A percentile compares a stretch with the other conserved stretches of the same genome.
Conservation (phyloP, 768 basidiomycete genomes). For the Phlebiopsis flavidoalba region DNA sequence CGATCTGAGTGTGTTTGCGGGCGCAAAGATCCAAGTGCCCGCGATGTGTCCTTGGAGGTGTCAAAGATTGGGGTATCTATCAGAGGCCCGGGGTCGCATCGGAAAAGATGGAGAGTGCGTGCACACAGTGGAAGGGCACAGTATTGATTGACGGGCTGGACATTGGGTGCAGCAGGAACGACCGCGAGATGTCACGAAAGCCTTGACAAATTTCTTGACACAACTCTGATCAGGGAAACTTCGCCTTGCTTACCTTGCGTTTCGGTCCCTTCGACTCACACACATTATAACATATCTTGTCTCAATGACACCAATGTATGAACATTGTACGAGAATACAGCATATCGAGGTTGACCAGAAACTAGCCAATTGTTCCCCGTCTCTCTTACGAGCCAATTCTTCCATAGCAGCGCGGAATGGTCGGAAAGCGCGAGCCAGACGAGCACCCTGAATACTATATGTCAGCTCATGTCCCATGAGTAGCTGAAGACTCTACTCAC, state of each 20-base stretch:
- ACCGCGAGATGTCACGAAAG: constrained; percentile 36
- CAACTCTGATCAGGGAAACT: background rate
- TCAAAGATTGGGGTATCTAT: constrained; percentile 57
- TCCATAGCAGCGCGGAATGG: constrained; percentile 12
- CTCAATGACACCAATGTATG: background rate
- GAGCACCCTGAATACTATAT: constrained; percentile 3
- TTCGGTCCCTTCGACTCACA: background rate
- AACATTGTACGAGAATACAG: background rate
- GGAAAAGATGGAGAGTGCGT: constrained; percentile 39
- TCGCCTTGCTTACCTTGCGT: background rate
- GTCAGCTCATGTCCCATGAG: background rate
- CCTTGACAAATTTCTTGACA: constrained; percentile 36
- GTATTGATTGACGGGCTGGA: constrained; percentile 51
- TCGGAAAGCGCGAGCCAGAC: constrained; percentile 8
- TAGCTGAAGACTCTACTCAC: constrained; percentile 3
- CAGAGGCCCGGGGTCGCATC: constrained; percentile 44
- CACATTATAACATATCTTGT: background rate
- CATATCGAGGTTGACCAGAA: background rate
- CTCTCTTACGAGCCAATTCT: background rate
- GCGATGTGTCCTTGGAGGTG: constrained; percentile 55
- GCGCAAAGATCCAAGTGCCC: constrained; percentile 43
- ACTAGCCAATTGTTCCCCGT: background rate
- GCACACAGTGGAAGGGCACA: constrained; percentile 25
- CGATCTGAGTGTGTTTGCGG: constrained; percentile 41
- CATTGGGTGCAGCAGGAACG: constrained; percentile 64